Base-by-base conservation (phyloP, 176 grass and related monocot species). In the Aegilops speltoides region DNA sequence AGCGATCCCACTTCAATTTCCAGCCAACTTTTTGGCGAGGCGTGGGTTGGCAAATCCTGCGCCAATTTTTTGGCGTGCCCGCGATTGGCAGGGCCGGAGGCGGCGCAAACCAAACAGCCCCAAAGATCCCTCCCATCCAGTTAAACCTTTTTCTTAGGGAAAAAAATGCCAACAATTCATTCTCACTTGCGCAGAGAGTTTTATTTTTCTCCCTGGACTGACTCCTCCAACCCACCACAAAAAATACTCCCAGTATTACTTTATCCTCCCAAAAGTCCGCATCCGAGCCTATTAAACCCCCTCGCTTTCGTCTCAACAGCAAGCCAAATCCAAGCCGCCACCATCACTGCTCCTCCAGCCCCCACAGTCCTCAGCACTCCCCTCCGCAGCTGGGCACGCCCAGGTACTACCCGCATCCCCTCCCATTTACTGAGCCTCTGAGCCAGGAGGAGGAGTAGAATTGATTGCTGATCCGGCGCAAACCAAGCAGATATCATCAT, bases 401-500 rank as follows among this genome's bases (percentile, higher is more conserved):
- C 31, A 31, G 3, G 31, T 31, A 31, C 31, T 3, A 31, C 31
- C 31, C 31, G 31, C 31, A 31, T 31, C 31, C 31, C 36, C 73
- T 46, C 71, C 66, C 73, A 41, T 82, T 86, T 34, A 79, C 79
- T 66, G 52, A 75, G 17, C 61, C 56, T 50, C 46, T 7, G 52
- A 36, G 37, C 57, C 20, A 6, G 43, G 71, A 38, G 29, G 29
- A 60, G 31, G 8, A 48, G 48, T 15, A 52, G 48, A 20, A 46
- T 64, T 43, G 64, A 37, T 15, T 76, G 73, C 43, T 19, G 66
- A 68, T 72, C 31, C 22, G 56, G 64, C 69, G 68, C 24, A 24
- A 2, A 19, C 24, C 89, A 70, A 88, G n/a, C n/a, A n/a, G 40
- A 62, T 31, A 43, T 66, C 14, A 64, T 33, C 87, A 89, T 89